phyloP scores from a whole-genome alignment of 2,329 filamentous ascomycete species.

The Hymenotorrendiella dingleyae region DNA sequence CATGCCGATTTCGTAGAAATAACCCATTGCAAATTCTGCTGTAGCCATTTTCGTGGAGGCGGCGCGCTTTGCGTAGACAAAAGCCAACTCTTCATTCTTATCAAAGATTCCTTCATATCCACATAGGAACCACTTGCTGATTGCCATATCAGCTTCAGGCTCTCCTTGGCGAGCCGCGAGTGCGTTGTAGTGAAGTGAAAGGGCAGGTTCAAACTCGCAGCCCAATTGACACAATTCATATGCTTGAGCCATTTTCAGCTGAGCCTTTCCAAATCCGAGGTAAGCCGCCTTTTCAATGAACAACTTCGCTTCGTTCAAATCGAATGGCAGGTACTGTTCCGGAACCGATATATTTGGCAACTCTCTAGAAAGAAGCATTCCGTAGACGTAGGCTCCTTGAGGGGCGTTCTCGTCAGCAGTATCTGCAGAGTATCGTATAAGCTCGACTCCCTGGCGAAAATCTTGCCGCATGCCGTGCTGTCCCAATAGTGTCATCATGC shows the following conservation, averaged over 20 bases:
- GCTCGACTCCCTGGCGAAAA: conserved; percentile 67
- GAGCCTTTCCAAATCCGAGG: conserved; percentile 90
- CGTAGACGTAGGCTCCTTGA: conserved; percentile 90
- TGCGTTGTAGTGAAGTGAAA: conserved; percentile 93
- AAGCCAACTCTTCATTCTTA: conserved; percentile 94
- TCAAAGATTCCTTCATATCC: conserved; percentile 87
- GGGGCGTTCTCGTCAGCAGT: conserved; percentile 93
- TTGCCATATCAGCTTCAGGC: conserved; percentile 86
- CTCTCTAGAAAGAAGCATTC: conserved; percentile 87
- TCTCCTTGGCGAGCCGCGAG: conserved; percentile 89
- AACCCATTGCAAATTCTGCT: conserved; percentile 93
- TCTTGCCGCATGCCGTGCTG: conserved; percentile 89
- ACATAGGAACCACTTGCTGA: conserved; percentile 98
- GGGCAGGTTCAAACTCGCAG: conserved; percentile 88
- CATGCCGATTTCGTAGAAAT: conserved; percentile 96
- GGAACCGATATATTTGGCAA: conserved; percentile 86
- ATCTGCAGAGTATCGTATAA: conserved; percentile 78
- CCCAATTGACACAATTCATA: conserved; percentile 92
- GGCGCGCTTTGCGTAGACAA: conserved; percentile 82
- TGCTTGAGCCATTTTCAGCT: conserved; percentile 93
- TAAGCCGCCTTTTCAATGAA: conserved; percentile 97
- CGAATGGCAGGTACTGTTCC: conserved; percentile 60
- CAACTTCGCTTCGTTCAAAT: conserved; percentile 68
- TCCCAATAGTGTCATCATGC: conserved; percentile 95
- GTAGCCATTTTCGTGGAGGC: conserved; percentile 77